phyloP scores from a whole-genome alignment of 371 early-diverging fungal species.

The Lichtheimia corymbifera region DNA sequence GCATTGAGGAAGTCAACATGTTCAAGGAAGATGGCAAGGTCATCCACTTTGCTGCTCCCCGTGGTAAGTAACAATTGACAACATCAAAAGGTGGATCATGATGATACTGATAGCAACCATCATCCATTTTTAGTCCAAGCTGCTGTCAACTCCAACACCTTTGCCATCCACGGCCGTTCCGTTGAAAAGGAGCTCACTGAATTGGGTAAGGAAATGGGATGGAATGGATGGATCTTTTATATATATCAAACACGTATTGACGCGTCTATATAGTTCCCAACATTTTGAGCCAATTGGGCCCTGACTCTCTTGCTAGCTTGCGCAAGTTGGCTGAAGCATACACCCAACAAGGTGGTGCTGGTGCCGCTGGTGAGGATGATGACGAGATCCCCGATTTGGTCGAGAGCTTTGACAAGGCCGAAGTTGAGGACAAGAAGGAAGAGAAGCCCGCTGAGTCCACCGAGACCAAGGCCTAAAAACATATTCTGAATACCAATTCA shows the following conservation, averaged over 20 bases:
- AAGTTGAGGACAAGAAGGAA: constrained; percentile 44
- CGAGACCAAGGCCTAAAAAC: constrained; percentile 14
- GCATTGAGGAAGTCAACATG: constrained; percentile 98
- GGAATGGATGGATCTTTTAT: not conserved
- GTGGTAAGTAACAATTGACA: constrained; percentile 57
- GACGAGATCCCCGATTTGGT: constrained; percentile 83
- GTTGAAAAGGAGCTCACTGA: constrained; percentile 91
- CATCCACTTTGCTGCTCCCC: constrained; percentile 90
- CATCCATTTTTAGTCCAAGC: constrained; percentile 69
- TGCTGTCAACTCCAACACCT: constrained; percentile 87
- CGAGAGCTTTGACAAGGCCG: constrained; percentile 61
- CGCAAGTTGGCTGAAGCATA: constrained; percentile 86
- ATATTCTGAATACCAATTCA: constrained; percentile 7
- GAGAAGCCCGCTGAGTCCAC: constrained; percentile 21
- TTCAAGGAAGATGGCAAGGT: constrained; percentile 94
- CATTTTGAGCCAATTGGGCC: constrained; percentile 95
- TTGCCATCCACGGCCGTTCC: constrained; percentile 86
- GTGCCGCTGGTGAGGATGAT: constrained; percentile 53
- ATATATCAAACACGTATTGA: not conserved
- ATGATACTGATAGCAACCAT: too few relatives aligned
- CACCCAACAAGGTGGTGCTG: constrained; percentile 64
- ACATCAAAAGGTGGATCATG: too few relatives aligned
- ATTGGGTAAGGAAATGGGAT: constrained; percentile 43
- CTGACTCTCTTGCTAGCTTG: constrained; percentile 88
- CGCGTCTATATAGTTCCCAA: constrained; percentile 66